Conservation (phyloP, 2,329 filamentous ascomycete genomes). For the Neonectria magnoliae region DNA sequence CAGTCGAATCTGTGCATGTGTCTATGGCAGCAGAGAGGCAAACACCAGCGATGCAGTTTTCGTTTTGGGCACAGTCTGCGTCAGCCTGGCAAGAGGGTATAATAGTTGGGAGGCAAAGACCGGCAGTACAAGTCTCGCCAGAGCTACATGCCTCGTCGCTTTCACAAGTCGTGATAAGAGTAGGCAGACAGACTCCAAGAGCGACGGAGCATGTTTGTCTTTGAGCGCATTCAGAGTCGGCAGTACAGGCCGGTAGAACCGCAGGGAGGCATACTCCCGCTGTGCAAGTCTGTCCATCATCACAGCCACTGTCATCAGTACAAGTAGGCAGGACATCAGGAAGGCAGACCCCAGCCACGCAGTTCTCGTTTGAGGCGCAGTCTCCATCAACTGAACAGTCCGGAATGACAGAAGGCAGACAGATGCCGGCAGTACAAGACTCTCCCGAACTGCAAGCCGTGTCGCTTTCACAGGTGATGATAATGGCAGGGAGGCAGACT, state of each 20-base stretch:
- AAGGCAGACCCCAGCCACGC: not conserved
- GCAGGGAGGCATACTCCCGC: constrained; percentile 12
- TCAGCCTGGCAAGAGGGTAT: not conserved
- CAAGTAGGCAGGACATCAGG: not conserved
- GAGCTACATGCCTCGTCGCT: not conserved
- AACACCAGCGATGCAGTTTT: not conserved
- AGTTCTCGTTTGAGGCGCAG: not conserved
- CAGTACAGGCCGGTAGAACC: not conserved
- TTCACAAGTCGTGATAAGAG: not conserved
- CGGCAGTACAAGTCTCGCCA: constrained; percentile 4
- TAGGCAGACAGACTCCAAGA: constrained; percentile 10
- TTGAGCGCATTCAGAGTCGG: not conserved
- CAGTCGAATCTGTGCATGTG: not conserved
- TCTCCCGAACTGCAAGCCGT: not conserved
- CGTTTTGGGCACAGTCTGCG: not conserved
- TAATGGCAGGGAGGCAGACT: not conserved
- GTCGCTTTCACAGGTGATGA: not conserved
- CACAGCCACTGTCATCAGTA: not conserved
- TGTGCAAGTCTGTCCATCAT: not conserved
- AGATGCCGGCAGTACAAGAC: not conserved
- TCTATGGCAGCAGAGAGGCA: not conserved
- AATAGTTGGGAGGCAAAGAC: constrained; percentile 8
- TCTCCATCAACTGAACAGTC: not conserved
- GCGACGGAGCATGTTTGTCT: not conserved
- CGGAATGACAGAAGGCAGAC: not conserved